Evolutionary conservation across 2,329 filamentous ascomycete species (phyloP).

Genomic region (Trichophyton benhamiae): DNA sequence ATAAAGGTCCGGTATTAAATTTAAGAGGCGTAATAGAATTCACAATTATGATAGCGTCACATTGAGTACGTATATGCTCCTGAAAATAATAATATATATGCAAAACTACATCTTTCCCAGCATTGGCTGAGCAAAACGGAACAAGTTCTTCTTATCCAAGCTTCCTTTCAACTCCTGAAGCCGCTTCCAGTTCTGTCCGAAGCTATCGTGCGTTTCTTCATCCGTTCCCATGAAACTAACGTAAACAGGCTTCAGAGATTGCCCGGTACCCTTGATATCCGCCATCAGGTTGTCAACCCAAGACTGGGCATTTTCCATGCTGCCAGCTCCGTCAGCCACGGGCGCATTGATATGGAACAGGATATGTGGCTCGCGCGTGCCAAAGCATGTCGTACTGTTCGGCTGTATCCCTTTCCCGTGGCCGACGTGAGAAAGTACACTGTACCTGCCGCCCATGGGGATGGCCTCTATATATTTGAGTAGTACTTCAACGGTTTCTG

Average conservation of each 20-base stretch:
- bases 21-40: neutral
- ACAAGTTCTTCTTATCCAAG: neutral
- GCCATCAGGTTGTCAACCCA: neutral
- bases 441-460: neutral
- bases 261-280: neutral
- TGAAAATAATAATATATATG: neutral
- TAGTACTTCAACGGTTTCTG: neutral
- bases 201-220: neutral
- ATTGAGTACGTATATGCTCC: neutral
- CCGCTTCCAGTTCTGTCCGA: neutral
- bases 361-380: neutral
- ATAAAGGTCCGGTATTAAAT: neutral
- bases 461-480: neutral
- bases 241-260: neutral
- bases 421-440: neutral
- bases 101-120: neutral
- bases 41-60: neutral
- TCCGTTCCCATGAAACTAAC: neutral
- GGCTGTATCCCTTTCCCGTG: neutral
- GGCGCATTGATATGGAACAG: neutral
- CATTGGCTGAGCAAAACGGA: neutral
- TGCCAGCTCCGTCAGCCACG: neutral
- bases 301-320: neutral
- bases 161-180: neutral
- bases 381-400: neutral